These are phyloP conservation scores for Penicillium sp. DNA, from an alignment of 2,329 filamentous ascomycete genomes.

Conservation along the genomic window DNA sequence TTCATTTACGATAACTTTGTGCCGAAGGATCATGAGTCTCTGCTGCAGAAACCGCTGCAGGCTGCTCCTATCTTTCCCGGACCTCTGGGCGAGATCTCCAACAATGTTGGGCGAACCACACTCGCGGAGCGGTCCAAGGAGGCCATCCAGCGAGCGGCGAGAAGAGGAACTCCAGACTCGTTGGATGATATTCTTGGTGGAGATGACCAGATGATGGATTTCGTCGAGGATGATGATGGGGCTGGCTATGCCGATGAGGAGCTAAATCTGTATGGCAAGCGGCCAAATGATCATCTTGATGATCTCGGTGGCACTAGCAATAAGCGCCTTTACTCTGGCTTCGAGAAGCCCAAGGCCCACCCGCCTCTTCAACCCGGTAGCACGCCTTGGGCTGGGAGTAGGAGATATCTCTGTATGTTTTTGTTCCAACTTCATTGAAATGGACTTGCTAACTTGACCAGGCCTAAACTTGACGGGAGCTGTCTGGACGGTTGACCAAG, in stretches of 20 bases:
- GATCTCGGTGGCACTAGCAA: conserved; percentile 45
- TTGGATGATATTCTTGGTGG: conserved; percentile 76
- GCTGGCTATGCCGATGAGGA: conserved; percentile 73
- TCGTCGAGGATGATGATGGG: conserved; percentile 92
- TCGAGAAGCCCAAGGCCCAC: conserved; percentile 68
- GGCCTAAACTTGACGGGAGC: conserved; percentile 85
- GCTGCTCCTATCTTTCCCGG: conserved; percentile 85
- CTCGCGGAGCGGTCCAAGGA: conserved; percentile 57
- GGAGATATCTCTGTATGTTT: conserved; percentile 75
- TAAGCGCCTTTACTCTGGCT: conserved; percentile 53
- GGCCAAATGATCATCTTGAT: conserved; percentile 53
- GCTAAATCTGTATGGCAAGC: conserved; percentile 64
- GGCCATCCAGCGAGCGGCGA: conserved; percentile 52
- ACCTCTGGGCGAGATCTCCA: conserved; percentile 67
- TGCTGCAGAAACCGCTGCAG: conserved; percentile 60
- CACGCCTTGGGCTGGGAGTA: conserved; percentile 92
- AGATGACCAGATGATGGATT: conserved; percentile 69
- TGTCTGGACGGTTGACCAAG: conserved; percentile 96
- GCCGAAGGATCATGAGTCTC: conserved; percentile 48
- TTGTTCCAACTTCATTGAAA: neutral
- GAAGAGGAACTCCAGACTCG: conserved; percentile 69
- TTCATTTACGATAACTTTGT: conserved; percentile 73
- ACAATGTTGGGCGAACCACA: conserved; percentile 61
- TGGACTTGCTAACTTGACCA: conserved; percentile 31
- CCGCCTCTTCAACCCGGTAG: conserved; percentile 88